These are phyloP conservation scores for Penicillium canescens DNA, from an alignment of 495 filamentous ascomycete species.

Conservation along the genomic window DNA sequence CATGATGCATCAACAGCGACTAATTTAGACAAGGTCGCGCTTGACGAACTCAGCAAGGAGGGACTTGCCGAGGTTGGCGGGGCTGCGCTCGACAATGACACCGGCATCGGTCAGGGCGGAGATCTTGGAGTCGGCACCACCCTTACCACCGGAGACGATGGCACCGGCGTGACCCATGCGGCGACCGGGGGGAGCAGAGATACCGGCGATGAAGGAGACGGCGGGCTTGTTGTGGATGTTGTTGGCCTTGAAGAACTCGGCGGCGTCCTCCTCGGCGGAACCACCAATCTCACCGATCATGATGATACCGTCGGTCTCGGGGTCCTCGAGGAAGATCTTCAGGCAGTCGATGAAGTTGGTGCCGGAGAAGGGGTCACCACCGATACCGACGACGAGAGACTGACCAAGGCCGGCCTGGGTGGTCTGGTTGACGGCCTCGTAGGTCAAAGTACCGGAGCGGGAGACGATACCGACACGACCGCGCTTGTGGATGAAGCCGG, in stretches of 20 bases:
- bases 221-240: conserved; percentile 94
- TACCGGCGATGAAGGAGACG: conserved; percentile 97
- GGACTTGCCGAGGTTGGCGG: conserved; percentile 86
- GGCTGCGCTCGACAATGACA: conserved; percentile 94
- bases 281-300: conserved; percentile 99
- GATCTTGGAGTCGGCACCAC: conserved; percentile 97
- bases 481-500: conserved; percentile 99
- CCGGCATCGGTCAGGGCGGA: conserved; percentile 87
- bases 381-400: conserved; percentile 97
- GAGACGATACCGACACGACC: conserved; percentile 98
- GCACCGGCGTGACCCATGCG: conserved; percentile 98
- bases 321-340: conserved; percentile 92
- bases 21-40: conserved; percentile 81
- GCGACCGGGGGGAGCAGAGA: conserved; percentile 91
- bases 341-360: conserved; percentile 99
- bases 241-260: conserved; percentile 89
- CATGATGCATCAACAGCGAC: conserved; percentile 16
- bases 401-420: conserved; percentile 95
- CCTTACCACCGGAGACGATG: conserved; percentile 96
- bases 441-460: conserved; percentile 95
- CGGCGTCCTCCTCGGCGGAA: conserved; percentile 94
- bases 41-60: conserved; percentile 94
- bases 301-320: conserved; percentile 98
- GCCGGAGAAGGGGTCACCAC: conserved; percentile 97
- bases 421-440: conserved; percentile 99